Evolutionary conservation across 768 basidiomycete species (phyloP).

Genomic region (Kwoniella bestiolae): DNA sequence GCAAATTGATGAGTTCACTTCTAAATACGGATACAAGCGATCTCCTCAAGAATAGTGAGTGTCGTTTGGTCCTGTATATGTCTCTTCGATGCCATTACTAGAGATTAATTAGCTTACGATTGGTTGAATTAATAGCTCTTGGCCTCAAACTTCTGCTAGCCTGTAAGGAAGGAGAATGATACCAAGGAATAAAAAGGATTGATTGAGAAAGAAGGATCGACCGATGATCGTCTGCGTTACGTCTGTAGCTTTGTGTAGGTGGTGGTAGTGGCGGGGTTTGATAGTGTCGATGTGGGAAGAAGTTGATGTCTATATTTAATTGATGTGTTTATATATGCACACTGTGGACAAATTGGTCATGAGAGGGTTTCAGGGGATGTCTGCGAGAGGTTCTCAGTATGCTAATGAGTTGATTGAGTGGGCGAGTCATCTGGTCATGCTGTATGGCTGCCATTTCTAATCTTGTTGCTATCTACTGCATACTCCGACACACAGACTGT

Average conservation of each 20-base stretch:
- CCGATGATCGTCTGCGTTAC: no score
- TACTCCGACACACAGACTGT: background rate
- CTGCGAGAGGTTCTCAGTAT: no score
- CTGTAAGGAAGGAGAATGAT: conserved; percentile 10
- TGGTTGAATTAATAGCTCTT: conserved; percentile 13
- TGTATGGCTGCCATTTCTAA: no score
- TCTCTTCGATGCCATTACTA: no score
- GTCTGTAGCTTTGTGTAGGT: no score
- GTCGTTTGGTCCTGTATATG: conserved; percentile 45
- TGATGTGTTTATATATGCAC: background rate
- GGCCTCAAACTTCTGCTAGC: conserved; percentile 32
- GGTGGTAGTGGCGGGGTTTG: no score
- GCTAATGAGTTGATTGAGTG: no score
- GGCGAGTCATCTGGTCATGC: no score
- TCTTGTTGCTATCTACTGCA: no score
- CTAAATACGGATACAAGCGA: conserved; percentile 77
- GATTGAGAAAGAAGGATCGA: no score
- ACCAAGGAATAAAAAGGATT: no score
- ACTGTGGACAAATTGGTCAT: background rate
- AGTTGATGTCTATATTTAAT: background rate
- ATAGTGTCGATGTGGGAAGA: background rate
- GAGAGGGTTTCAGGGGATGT: background rate
- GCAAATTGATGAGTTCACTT: conserved; percentile 75
- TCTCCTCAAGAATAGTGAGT: conserved; percentile 73
- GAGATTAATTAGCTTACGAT: no score